Base-by-base conservation (phyloP, 2,329 filamentous ascomycete species). In the Fusarium nanum region DNA sequence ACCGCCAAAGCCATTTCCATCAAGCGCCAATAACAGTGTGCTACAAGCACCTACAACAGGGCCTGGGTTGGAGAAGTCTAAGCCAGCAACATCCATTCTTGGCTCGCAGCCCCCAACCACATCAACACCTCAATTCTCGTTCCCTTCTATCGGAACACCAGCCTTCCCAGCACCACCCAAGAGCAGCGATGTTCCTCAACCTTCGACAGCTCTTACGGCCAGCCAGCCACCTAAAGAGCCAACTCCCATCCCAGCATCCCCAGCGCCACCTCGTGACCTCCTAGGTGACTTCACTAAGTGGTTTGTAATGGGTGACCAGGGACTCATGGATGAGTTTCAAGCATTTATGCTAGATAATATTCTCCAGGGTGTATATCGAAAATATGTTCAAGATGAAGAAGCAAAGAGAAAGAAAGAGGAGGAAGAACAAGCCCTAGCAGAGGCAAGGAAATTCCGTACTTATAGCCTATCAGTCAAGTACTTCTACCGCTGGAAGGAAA, bases 401-500 rank as follows among this genome's bases (percentile, higher is more conserved):
- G 82, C 83, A 57, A 80, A 80, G 41, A 79, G 72, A 49, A 78
- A 75, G 22, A 81, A 77, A 48, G 85, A 87, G 59, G 85, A 87
- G 70, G 85, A 88, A 42, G 81, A 83, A 20, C 72, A 75, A 66
- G 73, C 84, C 73, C 46, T 85, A 76, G 81, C 81, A 4, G 78
- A 85, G 56, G 86, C 86, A 16, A 79, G 81, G 18, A 76, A 80
- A n/a, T 87, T 85, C 68, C 81, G 84, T 40, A 73, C 70, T 6
- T 84, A 86, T 72, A 87, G 81, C 57, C 78, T 89, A 30, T 78
- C 80, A 14, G 78, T 88, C 62, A 87, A 84, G 49, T 89, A 82
- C 75, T 88, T 89, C 64, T 88, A 88, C 70, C 80, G 80, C 20
- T 89, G 87, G 87, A 84, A 83, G 50, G 76, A 84, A 16, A 82